Base-by-base conservation (phyloP, 441 rosid species). In the Jatropha podagrica region DNA sequence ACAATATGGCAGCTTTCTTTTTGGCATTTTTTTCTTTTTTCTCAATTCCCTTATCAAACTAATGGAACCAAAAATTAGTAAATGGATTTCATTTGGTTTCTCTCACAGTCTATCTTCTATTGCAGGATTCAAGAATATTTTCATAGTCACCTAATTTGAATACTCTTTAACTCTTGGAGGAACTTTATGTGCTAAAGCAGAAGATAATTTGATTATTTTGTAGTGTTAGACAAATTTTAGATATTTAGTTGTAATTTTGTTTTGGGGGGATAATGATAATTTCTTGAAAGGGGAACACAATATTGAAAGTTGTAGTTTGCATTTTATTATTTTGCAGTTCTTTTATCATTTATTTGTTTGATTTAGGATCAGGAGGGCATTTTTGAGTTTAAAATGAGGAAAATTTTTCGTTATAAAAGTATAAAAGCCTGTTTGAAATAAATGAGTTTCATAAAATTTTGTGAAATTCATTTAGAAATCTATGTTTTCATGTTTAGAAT, bases 241-340 rank as follows among this genome's bases (percentile, higher is more conserved):
- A 51, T 60, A 15, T 46, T 59, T 32, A 9, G n/a, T 26, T 37
- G 26, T 10, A 44, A 15, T 72, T 46, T 49, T 32, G 32, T 3
- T 26, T 10, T 67, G n/a, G n/a, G n/a, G 9, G 38, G 65, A 46
- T 59, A 59, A 32, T 14, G 14, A 18, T 18, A 32, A 6, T 32
- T 48, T 61, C 27, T 72, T 32, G 18, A 26, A 61, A 27, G 26
- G 46, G 18, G 15, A 46, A 26, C 4, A 44, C 9, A 17, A 27
- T 44, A 27, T 14, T 48, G 32, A 7, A 32, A 61, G 27, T 32
- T 72, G 44, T 72, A 72, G 26, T 60, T 72, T 60, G 55, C 75
- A 20, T 70, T 20, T 54, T 69, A 9, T 51, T 46, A 13, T 15
- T 5, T 54, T 54, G 2, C 32, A 32, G 32, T 32, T 2, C 32